phyloP scores from a whole-genome alignment of 495 filamentous ascomycete genomes.

The Penicillium riverlandense region DNA sequence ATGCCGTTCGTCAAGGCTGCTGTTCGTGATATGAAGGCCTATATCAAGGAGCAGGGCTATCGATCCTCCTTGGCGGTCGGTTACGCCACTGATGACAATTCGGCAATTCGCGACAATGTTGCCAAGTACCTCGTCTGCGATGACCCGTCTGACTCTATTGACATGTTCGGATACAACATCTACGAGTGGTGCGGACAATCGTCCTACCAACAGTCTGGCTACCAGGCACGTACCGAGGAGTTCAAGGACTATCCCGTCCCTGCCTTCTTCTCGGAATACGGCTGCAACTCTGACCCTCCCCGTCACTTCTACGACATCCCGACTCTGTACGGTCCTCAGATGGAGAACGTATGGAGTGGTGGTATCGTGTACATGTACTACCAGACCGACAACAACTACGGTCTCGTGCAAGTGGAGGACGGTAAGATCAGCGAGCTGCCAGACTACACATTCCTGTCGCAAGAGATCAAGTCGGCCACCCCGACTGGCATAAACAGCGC shows the following conservation, averaged over 20 bases:
- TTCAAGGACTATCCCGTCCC: constrained; percentile 86
- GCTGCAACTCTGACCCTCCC: constrained; percentile 78
- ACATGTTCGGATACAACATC: constrained; percentile 99
- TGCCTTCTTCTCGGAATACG: constrained; percentile 97
- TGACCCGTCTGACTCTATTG: constrained; percentile 57
- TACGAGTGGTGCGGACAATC: constrained; percentile 96
- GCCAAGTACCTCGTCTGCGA: constrained; percentile 94
- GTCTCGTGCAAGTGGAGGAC: constrained; percentile 62
- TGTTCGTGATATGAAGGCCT: constrained; percentile 89
- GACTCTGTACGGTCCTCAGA: constrained; percentile 71
- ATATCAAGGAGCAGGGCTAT: constrained; percentile 76
- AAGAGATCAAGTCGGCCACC: constrained; percentile 58
- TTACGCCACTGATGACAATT: constrained; percentile 92
- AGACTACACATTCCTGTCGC: constrained; percentile 72
- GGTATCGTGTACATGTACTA: constrained; percentile 99
- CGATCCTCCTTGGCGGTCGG: constrained; percentile 69
- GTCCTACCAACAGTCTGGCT: constrained; percentile 65
- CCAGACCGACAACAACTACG: constrained; percentile 84
- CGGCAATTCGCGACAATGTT: constrained; percentile 67
- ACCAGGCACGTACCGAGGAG: constrained; percentile 70
- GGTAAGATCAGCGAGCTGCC: constrained; percentile 49
- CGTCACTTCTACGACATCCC: constrained; percentile 81
- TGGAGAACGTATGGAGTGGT: constrained; percentile 83
- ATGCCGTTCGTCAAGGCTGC: constrained; percentile 96
- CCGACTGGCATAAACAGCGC: constrained; percentile 57